Percentiles rank a stretch among this genome's conserved stretches.
These are phyloP conservation scores for Aphanoascus verrucosus DNA, from an alignment of 2,329 filamentous ascomycete species.

Conservation along the genomic window DNA sequence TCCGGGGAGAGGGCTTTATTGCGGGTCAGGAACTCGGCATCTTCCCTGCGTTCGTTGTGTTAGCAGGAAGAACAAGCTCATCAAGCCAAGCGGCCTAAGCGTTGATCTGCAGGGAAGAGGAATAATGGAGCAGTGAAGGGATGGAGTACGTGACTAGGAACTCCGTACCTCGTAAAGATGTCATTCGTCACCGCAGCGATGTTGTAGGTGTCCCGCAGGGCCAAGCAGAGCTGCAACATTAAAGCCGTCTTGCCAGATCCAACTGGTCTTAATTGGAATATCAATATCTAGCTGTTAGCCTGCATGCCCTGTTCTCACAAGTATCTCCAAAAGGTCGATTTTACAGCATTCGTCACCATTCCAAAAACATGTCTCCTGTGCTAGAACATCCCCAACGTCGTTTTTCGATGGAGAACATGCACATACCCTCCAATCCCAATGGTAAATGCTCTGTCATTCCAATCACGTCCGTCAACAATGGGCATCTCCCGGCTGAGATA, in stretches of 20 bases:
- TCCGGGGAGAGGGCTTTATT: slow-evolving; percentile 70
- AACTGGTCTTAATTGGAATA: slow-evolving; percentile 56
- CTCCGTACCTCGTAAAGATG: slow-evolving; percentile 70
- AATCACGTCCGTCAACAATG: slow-evolving; percentile 76
- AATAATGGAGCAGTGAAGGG: not conserved
- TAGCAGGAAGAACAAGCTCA: slow-evolving; percentile 3
- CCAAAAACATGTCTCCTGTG: not conserved
- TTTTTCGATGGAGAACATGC: not conserved
- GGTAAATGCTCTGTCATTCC: slow-evolving; percentile 83
- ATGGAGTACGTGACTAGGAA: slow-evolving; percentile 5
- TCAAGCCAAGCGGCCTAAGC: slow-evolving; percentile 7
- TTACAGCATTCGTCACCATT: slow-evolving; percentile 2
- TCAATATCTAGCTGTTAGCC: not conserved
- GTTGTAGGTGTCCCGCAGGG: slow-evolving; percentile 67
- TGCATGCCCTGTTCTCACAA: not conserved
- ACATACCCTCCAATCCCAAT: slow-evolving; percentile 93
- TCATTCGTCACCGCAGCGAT: slow-evolving; percentile 97
- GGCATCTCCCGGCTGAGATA: slow-evolving; percentile 88
- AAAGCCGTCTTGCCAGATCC: slow-evolving; percentile 95
- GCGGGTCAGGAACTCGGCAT: slow-evolving; percentile 91
- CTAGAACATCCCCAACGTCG: not conserved
- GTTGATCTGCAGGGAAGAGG: too few species aligned
- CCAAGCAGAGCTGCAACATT: slow-evolving; percentile 85
- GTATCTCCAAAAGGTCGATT: not conserved
- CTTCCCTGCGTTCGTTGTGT: slow-evolving; percentile 49